phyloP scores from a whole-genome alignment of 768 basidiomycete genomes.

The Kwoniella sp. region DNA sequence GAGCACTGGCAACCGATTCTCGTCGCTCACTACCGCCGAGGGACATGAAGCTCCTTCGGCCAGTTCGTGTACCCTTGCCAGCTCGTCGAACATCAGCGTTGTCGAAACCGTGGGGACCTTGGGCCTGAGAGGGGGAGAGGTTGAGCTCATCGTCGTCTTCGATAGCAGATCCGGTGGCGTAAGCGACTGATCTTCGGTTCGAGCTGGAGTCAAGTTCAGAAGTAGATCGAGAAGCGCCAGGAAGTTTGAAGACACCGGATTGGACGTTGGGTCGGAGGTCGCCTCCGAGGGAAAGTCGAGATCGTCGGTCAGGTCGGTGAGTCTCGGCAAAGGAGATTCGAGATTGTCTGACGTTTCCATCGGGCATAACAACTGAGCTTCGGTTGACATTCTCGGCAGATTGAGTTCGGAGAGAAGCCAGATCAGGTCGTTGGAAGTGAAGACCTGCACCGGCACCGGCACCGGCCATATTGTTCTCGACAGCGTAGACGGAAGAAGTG shows the following conservation, averaged over 20 bases:
- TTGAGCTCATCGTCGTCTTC: slow-evolving; percentile 46
- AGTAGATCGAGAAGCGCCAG: slow-evolving; percentile 42
- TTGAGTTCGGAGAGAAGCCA: slow-evolving; percentile 25
- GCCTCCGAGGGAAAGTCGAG: slow-evolving; percentile 54
- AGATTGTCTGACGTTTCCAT: slow-evolving; percentile 43
- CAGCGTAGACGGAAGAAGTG: slow-evolving; percentile 46
- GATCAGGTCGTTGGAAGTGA: slow-evolving; percentile 29
- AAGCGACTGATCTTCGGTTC: slow-evolving; percentile 24
- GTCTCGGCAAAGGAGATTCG: slow-evolving; percentile 55
- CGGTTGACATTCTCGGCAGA: slow-evolving; percentile 43
- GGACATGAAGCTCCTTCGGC: slow-evolving; percentile 34
- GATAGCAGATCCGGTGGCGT: slow-evolving; percentile 43
- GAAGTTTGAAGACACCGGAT: slow-evolving; percentile 33
- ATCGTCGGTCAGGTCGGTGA: slow-evolving; percentile 47
- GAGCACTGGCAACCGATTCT: slow-evolving; percentile 30
- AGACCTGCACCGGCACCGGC: slow-evolving; percentile 40
- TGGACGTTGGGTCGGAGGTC: slow-evolving; percentile 45
- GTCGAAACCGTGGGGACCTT: slow-evolving; percentile 46
- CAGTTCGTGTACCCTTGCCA: slow-evolving; percentile 25
- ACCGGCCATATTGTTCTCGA: slow-evolving; percentile 54
- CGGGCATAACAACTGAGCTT: slow-evolving; percentile 37
- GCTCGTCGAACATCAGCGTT: slow-evolving; percentile 32
- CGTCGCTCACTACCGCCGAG: slow-evolving; percentile 40
- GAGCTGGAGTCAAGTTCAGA: slow-evolving; percentile 35
- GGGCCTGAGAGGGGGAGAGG: slow-evolving; percentile 50